phyloP scores from a whole-genome alignment of 2,329 filamentous ascomycete species.

The Aspergillus carbonarius region DNA sequence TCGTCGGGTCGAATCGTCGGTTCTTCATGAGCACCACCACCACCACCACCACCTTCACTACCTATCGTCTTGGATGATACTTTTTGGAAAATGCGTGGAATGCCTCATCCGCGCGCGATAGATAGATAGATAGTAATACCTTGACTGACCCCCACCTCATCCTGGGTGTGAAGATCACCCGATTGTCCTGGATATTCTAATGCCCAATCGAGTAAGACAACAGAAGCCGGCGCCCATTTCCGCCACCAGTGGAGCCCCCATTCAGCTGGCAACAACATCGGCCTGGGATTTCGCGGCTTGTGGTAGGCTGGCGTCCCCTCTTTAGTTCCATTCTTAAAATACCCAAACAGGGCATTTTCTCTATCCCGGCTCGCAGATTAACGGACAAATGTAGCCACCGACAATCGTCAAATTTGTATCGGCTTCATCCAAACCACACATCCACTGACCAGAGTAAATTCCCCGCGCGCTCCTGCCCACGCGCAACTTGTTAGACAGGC shows the following conservation, averaged over 20 bases:
- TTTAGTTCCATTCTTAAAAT: slow-evolving; percentile 1
- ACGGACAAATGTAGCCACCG: neutral
- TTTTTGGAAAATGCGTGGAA: too few species aligned
- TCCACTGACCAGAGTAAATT: neutral
- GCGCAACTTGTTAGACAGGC: neutral
- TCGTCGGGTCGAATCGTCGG: neutral
- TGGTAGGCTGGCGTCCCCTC: neutral
- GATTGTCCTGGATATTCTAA: slow-evolving; percentile 11
- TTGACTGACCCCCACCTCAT: slow-evolving; percentile 6
- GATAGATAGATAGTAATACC: neutral
- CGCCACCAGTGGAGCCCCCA: slow-evolving; percentile 11
- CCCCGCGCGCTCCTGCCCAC: neutral
- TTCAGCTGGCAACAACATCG: slow-evolving; percentile 14
- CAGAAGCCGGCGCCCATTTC: slow-evolving; percentile 4
- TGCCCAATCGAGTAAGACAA: neutral
- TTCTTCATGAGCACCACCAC: too few species aligned
- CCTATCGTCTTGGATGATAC: neutral
- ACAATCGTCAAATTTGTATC: too few species aligned
- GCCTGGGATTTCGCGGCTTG: neutral
- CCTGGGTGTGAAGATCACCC: slow-evolving; percentile 20
- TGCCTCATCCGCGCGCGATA: too few species aligned
- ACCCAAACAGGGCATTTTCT: neutral
- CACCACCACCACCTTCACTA: too few species aligned
- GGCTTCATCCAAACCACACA: neutral
- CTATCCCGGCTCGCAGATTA: neutral